Base-by-base conservation (phyloP, 306 rosid species). In the Pachyrhizus erosus region DNA sequence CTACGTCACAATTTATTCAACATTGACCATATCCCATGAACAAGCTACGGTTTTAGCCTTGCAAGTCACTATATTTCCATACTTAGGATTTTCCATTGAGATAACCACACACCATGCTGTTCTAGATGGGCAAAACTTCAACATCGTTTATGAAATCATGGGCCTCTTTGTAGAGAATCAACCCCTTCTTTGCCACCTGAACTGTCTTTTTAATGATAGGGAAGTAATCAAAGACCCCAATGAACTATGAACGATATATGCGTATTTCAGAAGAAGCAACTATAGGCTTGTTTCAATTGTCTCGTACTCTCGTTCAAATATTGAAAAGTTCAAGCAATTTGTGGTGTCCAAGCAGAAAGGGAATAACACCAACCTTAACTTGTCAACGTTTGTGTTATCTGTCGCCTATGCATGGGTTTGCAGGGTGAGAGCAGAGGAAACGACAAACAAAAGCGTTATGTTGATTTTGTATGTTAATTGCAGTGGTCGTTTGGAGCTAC, bases 101-200 rank as follows among this genome's bases (percentile, higher is more conserved):
- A 37, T 83, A 14, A 34, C 85, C 58, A 33, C 84, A 2, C 90
- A 89, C 84, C 91, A 87, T 77, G 89, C 88, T 1, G 74, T 77
- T 48, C 60, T 85, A 0, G 92, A 89, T 42, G 92, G 92, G 89
- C 4, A 85, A 73, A 20, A 75, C 75, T 1, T 79, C 88, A 29
- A 81, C 83, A 9, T 67, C 77, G 4, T 92, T 89, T 49, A 31
- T 88, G 10, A 92, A 92, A 76, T 69, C 91, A 0, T 92, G 97
- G 93, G 89, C 93, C 73, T 14, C 45, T 87, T 5, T 91, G 94
- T 75, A 69, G 49, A 15, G 48, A 7, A 4, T 55, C 78, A 5
- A 2, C 73, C 1, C n/a, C 33, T 23, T 18, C 18, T 1, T 18
- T 86, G 70, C 68, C 78, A 2, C 11, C 75, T 3, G 74, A 88